Evolutionary conservation across 164 flowering plant species (phyloP), one percentile per base, ranked within the genome.

Genomic region (Aristolochia fimbriata): DNA sequence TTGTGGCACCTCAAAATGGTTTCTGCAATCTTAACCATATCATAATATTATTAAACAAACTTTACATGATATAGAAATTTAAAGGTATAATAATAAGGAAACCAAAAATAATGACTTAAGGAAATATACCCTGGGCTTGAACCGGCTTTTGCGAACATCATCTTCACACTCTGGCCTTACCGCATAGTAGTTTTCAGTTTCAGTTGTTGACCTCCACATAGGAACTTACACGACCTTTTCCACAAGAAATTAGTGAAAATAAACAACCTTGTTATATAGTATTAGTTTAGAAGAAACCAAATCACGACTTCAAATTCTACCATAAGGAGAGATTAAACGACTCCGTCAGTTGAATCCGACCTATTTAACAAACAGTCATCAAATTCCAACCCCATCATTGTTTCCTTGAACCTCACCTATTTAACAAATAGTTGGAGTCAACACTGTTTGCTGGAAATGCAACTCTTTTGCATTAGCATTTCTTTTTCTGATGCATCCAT

Each of bases 111-210:
- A 21, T 7, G 6, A 58, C 19, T 14, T 14, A 7, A 46, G 13
- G 48, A 54, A 31, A 58, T 69, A 4, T 25, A 84, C 92, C 88
- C 79, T 75, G 54, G 79, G 77, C 65, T 72, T 86, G 70, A 88
- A 88, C 52, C 81, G 85, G 60, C 80, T 69, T 73, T 73, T 79
- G 14, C 86, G 91, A 21, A 76, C 78, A 51, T 80, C 87, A 14
- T 67, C 83, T 63, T 62, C 60, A 64, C 79, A 83, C 68, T 88
- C 96, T n/a, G 80, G 77, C 70, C 80, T 73, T 27, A 80, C 62
- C 6, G 80, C 81, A 73, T 68, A 83, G 52, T 70, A 81, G 9
- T 67, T 59, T 31, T 73, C 74, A 55, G 78, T 51, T 23, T 84
- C 88, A 21, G 54, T 78, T 0, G 60, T 15, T 33, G 65, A 63